Conservation (phyloP, 192 early-diverging fungal genomes). For the Coemansia sp. region DNA sequence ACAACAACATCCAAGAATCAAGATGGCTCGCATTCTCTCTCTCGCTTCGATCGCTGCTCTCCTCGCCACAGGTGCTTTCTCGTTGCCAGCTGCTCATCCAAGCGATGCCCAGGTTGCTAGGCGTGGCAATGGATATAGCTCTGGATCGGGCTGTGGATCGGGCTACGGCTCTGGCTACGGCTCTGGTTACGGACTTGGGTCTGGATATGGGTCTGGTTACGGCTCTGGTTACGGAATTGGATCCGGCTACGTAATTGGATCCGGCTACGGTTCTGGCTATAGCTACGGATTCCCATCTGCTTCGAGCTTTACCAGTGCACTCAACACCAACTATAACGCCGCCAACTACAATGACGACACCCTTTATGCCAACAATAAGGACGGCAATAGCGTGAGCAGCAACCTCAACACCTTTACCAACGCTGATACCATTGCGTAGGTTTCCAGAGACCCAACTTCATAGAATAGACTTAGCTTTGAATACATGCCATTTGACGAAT, state of each 20-base stretch:
- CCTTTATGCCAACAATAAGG: constrained; percentile 5
- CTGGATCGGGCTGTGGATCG: too few species aligned
- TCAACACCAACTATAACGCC: constrained; percentile 5
- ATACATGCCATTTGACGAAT: too few species aligned
- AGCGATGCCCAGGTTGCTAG: neutral
- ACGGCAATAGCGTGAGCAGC: neutral
- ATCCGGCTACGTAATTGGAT: neutral
- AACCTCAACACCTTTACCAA: constrained; percentile 6
- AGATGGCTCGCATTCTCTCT: neutral
- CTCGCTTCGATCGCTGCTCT: neutral
- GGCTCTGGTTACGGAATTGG: neutral
- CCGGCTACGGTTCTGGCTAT: neutral
- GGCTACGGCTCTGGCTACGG: too few species aligned
- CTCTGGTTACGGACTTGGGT: too few species aligned
- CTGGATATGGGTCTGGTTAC: too few species aligned
- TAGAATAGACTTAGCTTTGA: too few species aligned
- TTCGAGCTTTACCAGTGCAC: neutral
- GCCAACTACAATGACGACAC: constrained; percentile 12
- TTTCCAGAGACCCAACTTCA: too few species aligned
- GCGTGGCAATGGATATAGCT: neutral
- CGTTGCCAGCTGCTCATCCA: neutral
- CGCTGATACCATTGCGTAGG: neutral
- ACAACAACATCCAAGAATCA: neutral
- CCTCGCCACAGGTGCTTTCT: neutral
- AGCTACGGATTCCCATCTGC: neutral